Base-by-base conservation (phyloP, 306 rosid genomes). In the Canavalia ensiformis region DNA sequence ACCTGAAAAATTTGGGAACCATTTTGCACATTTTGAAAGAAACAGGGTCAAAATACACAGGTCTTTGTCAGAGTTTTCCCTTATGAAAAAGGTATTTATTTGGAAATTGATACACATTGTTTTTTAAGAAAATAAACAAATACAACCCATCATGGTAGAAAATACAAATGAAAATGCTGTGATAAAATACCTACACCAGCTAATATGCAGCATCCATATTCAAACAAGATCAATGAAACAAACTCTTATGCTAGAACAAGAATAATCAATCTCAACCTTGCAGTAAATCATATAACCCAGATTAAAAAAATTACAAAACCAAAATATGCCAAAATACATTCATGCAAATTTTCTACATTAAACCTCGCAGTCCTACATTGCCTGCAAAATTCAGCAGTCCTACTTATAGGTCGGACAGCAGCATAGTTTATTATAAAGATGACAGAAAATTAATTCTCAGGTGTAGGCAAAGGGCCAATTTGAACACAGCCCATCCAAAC, bases 41-140 rank as follows among this genome's bases (percentile, higher is more conserved):
- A 18, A 18, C 25, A 18, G 25, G 25, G 25, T 18, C 25, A 18
- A 18, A 18, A 18, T 18, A 18, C 25, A 18, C 25, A 18, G 25
- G 25, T 18, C 25, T 18, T 18, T 18, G 25, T 18, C 25, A 18
- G 25, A 18, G 25, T 68, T 63, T 13, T 29, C 49, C 39, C 74
- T 34, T 60, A 59, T n/a, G 66, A 29, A 52, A 55, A 51, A 68
- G 42, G 62, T 68, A 58, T 28, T 55, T 8, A n/a, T 46, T 59
- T 59, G 33, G 13, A 46, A 30, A 74, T 60, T 62, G 12, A 12
- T n/a, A 57, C 57, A 79, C 52, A n/a, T 63, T 59, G 70, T 34
- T 37, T 13, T 70, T 51, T 7, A 45, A 41, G 49, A 72, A 78
- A 31, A 77, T 29, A 57, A 76, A 58, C 29, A 18, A 73, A 74